phyloP scores from a whole-genome alignment of 2,329 filamentous ascomycete genomes.

The Dendryphion nanum region DNA sequence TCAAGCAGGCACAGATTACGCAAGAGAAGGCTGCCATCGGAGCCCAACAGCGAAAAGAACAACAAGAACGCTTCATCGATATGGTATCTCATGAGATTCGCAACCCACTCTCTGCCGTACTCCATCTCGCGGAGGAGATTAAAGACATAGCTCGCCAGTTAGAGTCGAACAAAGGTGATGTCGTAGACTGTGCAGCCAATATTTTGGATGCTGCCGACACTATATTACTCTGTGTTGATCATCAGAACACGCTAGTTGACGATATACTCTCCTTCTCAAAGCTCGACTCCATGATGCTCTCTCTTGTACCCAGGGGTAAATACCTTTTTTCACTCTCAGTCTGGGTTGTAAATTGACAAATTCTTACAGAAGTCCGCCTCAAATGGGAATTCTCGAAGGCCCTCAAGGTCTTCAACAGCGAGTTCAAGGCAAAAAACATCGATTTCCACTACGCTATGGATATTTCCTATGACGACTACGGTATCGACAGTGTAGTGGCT shows the following conservation, averaged over 20 bases:
- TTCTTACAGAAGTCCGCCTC: conserved; percentile 22
- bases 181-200: conserved; percentile 22
- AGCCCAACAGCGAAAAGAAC: conserved; percentile 44
- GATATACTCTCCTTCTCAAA: conserved; percentile 50
- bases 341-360: conserved; percentile 7
- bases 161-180: conserved; percentile 10
- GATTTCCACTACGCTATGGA: conserved; percentile 43
- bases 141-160: conserved; percentile 32
- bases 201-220: conserved; percentile 38
- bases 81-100: conserved; percentile 46
- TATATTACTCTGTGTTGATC: conserved; percentile 44
- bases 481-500: conserved; percentile 39
- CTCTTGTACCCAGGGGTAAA: conserved; percentile 30
- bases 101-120: conserved; percentile 39
- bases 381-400: conserved; percentile 39
- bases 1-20: conserved; percentile 43
- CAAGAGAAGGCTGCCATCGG: conserved; percentile 44
- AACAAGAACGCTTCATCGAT: conserved; percentile 48
- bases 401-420: conserved; percentile 42
- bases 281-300: conserved; percentile 48
- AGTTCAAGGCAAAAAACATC: conserved; percentile 39
- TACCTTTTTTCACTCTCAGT: neutral
- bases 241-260: conserved; percentile 48
- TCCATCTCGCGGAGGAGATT: conserved; percentile 46
- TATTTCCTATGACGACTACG: conserved; percentile 38